Evolutionary conservation across 2,329 filamentous ascomycete species (phyloP).

Genomic region (Talaromyces atroroseus): DNA sequence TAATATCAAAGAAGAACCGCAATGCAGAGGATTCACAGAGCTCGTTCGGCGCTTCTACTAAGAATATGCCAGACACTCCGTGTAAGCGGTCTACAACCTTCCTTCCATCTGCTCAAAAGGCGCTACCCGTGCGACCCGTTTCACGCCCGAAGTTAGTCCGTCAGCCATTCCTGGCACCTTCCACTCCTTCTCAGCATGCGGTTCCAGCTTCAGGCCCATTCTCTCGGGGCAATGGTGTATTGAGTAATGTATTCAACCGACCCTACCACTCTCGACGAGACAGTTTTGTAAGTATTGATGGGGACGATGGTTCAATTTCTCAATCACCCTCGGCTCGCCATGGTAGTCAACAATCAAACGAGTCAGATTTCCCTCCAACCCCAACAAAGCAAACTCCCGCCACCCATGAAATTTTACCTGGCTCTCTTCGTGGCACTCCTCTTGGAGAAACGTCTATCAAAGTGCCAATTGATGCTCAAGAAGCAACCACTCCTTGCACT

Average conservation of each 20-base stretch:
- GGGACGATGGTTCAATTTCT: conserved; percentile 62
- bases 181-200: conserved; percentile 67
- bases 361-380: conserved; percentile 80
- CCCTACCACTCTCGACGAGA: conserved; percentile 50
- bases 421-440: conserved; percentile 3
- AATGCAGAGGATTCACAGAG: conserved; percentile 63
- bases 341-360: conserved; percentile 54
- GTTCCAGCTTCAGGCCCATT: conserved; percentile 64
- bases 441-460: conserved; percentile 46
- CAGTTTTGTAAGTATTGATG: conserved; percentile 77
- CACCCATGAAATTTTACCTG: neutral
- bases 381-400: conserved; percentile 63
- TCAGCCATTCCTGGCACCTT: conserved; percentile 71
- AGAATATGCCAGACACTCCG: conserved; percentile 85
- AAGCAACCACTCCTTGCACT: conserved; percentile 63
- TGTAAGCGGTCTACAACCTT: conserved; percentile 78
- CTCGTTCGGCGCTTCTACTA: conserved; percentile 45
- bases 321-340: conserved; percentile 51
- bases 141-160: conserved; percentile 59
- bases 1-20: conserved; percentile 91
- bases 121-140: conserved; percentile 54
- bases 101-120: conserved; percentile 58
- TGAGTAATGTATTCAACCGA: conserved; percentile 51
- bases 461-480: conserved; percentile 53
- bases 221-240: conserved; percentile 57